Evolutionary conservation across 139 green algal species (phyloP).

Genomic region (Chlamydomonas incerta): DNA sequence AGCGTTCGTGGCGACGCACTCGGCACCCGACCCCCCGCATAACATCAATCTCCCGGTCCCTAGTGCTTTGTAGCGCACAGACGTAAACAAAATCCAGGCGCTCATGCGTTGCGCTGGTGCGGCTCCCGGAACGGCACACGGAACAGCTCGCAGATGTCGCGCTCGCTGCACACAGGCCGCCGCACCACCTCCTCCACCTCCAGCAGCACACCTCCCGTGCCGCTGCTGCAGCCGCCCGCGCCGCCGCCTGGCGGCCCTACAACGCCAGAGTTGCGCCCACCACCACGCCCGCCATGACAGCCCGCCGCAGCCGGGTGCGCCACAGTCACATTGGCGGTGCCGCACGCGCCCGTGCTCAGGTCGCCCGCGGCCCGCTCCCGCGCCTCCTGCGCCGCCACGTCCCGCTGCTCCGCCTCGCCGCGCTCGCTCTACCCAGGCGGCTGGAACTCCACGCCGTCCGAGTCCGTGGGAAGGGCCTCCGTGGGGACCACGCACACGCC

Average conservation of each 20-base stretch:
- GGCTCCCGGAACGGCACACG: conserved; percentile 10
- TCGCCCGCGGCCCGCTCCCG: background rate
- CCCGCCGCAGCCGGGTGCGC: too few species aligned
- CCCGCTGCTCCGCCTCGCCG: background rate
- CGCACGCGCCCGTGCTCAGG: too few species aligned
- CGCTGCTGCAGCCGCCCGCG: too few species aligned
- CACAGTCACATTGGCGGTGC: too few species aligned
- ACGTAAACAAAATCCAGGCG: too few species aligned
- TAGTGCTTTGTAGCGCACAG: too few species aligned
- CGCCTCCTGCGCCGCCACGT: background rate
- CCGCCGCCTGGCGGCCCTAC: too few species aligned
- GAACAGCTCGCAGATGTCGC: conserved; percentile 12
- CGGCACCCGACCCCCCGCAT: too few species aligned
- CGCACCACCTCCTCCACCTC: background rate
- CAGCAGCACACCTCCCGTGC: background rate
- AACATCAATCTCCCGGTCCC: too few species aligned
- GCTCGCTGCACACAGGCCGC: conserved; percentile 12
- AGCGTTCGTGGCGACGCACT: too few species aligned
- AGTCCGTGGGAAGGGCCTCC: background rate
- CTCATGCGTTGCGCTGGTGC: conserved; percentile 11
- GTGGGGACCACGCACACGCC: background rate
- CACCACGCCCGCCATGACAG: too few species aligned
- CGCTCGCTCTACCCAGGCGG: background rate
- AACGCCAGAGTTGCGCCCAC: background rate
- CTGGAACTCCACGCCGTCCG: background rate